Percentiles rank a stretch among this genome's conserved stretches.
Conservation (phyloP, 805 yeast species). For the Sugiyamaella marilandica region DNA sequence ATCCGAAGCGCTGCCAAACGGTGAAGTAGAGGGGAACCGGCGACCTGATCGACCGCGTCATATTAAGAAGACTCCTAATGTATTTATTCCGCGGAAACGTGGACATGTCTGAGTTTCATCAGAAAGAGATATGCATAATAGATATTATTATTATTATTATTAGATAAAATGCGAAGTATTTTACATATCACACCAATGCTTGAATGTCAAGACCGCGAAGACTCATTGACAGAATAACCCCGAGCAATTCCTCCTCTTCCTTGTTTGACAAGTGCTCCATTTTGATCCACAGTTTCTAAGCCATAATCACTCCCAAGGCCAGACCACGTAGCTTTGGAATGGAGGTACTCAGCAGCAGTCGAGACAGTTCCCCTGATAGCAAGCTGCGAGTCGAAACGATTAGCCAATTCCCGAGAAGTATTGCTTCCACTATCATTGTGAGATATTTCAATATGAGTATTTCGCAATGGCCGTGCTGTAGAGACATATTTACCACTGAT, state of each 20-base stretch:
- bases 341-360: conserved; percentile 76
- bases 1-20: no score
- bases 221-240: conserved; percentile 47
- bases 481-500: conserved; percentile 75
- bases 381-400: conserved; percentile 52
- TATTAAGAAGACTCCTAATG: neutral
- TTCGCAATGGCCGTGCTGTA: conserved; percentile 67
- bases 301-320: conserved; percentile 85
- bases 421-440: conserved; percentile 27
- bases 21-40: no score
- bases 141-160: no score
- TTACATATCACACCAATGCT: neutral
- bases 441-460: conserved; percentile 61
- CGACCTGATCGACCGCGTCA: neutral
- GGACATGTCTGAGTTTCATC: no score
- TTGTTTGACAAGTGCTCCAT: conserved; percentile 77
- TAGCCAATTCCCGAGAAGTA: conserved; percentile 34
- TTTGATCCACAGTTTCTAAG: conserved; percentile 39
- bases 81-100: no score
- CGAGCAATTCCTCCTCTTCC: conserved; percentile 89
- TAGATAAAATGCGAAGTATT: no score
- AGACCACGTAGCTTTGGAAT: conserved; percentile 66
- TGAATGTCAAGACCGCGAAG: conserved; percentile 7
- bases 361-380: conserved; percentile 76
- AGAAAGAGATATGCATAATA: no score